A percentile compares a stretch with the other conserved stretches of the same genome.
Evolutionary conservation across 1,284 basidiomycete species (phyloP).

Genomic region (Pulveroboletus ridleyi): DNA sequence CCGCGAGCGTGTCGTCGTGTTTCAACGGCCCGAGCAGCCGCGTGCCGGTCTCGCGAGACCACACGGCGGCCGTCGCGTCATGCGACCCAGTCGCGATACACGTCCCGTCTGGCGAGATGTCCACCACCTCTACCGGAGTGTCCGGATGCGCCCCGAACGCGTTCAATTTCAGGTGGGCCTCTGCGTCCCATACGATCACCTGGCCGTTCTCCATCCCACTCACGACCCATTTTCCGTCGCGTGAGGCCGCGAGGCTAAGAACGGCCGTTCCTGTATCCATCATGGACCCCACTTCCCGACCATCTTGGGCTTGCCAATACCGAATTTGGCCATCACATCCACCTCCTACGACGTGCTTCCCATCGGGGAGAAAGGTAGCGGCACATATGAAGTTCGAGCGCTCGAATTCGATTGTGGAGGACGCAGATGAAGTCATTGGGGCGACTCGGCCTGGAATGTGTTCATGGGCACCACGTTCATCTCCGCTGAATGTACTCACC

Average conservation of each 20-base stretch:
- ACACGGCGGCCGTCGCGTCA: constrained; percentile 12
- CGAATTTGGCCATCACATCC: constrained; percentile 10
- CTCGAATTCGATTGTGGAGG: constrained; percentile 1
- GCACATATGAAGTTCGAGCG: constrained; percentile 1
- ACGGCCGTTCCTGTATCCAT: constrained; percentile 5
- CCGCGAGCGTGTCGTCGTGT: constrained; percentile 9
- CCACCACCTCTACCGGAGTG: constrained; percentile 11
- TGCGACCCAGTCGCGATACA: constrained; percentile 16
- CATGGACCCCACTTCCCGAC: constrained; percentile 4
- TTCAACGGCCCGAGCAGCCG: constrained; percentile 14
- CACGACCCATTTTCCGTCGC: constrained; percentile 17
- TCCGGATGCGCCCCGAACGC: constrained; percentile 4
- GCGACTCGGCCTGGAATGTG: background rate
- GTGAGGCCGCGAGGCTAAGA: constrained; percentile 9
- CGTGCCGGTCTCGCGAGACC: constrained; percentile 14
- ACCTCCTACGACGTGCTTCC: constrained; percentile 13
- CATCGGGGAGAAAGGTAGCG: constrained; percentile 15
- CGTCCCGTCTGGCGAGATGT: constrained; percentile 18
- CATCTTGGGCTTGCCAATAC: constrained; percentile 14
- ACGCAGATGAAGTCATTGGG: background rate
- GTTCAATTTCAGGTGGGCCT: background rate
- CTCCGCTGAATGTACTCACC: background rate
- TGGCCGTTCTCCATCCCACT: constrained; percentile 4
- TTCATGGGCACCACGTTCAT: background rate
- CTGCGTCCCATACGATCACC: constrained; percentile 13